A percentile compares a stretch with the other conserved stretches of the same genome.
Evolutionary conservation across 352 stramenopile genomes (phyloP).

Genomic region (Phytophthora colocasiae): DNA sequence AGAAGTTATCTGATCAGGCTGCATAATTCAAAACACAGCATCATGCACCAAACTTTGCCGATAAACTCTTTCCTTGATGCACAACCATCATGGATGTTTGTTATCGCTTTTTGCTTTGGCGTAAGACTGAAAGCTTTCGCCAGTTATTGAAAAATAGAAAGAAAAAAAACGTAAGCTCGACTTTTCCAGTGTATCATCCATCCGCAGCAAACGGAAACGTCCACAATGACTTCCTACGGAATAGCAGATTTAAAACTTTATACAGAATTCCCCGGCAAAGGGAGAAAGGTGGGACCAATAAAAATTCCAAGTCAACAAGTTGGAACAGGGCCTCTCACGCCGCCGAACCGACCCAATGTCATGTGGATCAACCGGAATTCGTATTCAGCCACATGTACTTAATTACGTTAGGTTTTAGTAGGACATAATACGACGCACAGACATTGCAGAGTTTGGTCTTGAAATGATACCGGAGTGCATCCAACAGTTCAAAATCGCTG

Average conservation of each 20-base stretch:
- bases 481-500: too few relatives aligned
- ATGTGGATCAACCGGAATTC: too few relatives aligned
- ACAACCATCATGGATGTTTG: constrained; percentile 64
- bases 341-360: too few relatives aligned
- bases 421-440: too few relatives aligned
- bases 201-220: constrained; percentile 84
- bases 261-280: too few relatives aligned
- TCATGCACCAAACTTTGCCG: constrained; percentile 74
- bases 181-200: constrained; percentile 56
- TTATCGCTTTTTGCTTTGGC: constrained; percentile 62
- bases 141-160: constrained; percentile 42
- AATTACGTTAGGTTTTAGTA: too few relatives aligned
- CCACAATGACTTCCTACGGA: constrained; percentile 76
- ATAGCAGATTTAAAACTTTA: constrained; percentile 72
- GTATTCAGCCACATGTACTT: too few relatives aligned
- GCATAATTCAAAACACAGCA: neutral
- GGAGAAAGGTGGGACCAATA: too few relatives aligned
- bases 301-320: too few relatives aligned
- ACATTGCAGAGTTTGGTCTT: too few relatives aligned
- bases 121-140: constrained; percentile 76
- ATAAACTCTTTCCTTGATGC: constrained; percentile 84
- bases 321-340: too few relatives aligned
- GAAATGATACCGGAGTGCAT: too few relatives aligned
- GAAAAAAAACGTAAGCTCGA: neutral
- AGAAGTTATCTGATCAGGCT: neutral